phyloP scores from a whole-genome alignment of 495 filamentous ascomycete genomes.

The Daldinia caldariorum region DNA sequence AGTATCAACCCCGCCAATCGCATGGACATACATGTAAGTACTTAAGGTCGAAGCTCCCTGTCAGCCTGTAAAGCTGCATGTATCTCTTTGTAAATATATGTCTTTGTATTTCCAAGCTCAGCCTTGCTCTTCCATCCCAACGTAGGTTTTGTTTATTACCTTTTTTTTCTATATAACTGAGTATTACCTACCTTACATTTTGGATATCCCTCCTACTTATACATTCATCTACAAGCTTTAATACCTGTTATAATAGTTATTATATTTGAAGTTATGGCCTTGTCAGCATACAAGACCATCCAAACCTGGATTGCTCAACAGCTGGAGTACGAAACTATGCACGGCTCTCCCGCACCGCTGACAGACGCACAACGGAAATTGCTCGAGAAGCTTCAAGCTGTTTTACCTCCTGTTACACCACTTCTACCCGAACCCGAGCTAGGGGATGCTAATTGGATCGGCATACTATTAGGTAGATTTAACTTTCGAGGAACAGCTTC shows the following conservation, averaged over 20 bases:
- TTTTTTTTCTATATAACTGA: neutral
- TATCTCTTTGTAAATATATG: neutral
- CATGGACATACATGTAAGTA: neutral
- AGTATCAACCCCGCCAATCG: conserved; percentile 6
- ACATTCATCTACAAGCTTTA: neutral
- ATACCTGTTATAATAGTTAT: neutral
- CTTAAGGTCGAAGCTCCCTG: conserved; percentile 2
- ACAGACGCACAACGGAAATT: conserved; percentile 47
- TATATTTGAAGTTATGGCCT: conserved; percentile 23
- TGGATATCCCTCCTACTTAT: neutral
- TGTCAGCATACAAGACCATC: conserved; percentile 43
- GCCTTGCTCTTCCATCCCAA: neutral
- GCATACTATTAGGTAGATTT: conserved; percentile 48
- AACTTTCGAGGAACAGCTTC: neutral
- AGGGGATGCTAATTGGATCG: conserved; percentile 51
- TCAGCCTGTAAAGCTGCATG: neutral
- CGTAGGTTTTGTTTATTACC: neutral
- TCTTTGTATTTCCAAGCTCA: neutral
- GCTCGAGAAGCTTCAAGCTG: conserved; percentile 46
- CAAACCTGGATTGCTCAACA: conserved; percentile 52
- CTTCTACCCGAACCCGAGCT: conserved; percentile 41
- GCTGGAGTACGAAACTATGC: conserved; percentile 33
- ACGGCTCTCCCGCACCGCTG: conserved; percentile 42
- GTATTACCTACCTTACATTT: neutral
- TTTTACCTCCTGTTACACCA: conserved; percentile 29